Evolutionary conservation across 176 grass and related monocot genomes (phyloP).

Genomic region (Cymbopogon citratus): DNA sequence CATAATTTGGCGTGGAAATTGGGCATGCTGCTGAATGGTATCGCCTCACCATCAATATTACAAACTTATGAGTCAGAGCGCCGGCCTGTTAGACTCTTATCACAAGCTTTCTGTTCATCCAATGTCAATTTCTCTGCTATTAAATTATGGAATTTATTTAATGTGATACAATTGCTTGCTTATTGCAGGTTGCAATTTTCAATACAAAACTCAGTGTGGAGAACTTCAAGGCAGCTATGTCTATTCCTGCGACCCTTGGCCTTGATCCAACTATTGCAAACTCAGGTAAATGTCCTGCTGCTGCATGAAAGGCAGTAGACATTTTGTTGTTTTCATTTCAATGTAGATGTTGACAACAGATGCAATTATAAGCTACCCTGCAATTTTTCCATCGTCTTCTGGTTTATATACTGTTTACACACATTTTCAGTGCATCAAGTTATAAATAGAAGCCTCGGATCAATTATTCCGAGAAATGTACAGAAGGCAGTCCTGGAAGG

Average conservation of each 20-base stretch:
- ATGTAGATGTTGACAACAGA: neutral
- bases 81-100: slow-evolving; percentile 55
- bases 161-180: slow-evolving; percentile 10
- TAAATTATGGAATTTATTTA: slow-evolving; percentile 8
- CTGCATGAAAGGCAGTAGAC: neutral
- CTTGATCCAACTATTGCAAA: slow-evolving; percentile 92
- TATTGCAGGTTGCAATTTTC: slow-evolving; percentile 82
- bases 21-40: slow-evolving; percentile 41
- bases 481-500: slow-evolving; percentile 72
- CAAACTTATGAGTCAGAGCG: slow-evolving; percentile 82
- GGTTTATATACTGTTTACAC: slow-evolving; percentile 8
- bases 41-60: slow-evolving; percentile 63
- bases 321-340: slow-evolving; percentile 14
- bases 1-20: slow-evolving; percentile 97
- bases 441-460: slow-evolving; percentile 70
- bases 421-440: slow-evolving; percentile 60
- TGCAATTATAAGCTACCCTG: neutral
- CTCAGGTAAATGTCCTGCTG: slow-evolving; percentile 47
- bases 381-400: neutral
- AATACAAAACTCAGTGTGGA: slow-evolving; percentile 83
- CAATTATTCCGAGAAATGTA: slow-evolving; percentile 58
- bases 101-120: slow-evolving; percentile 10
- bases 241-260: slow-evolving; percentile 81
- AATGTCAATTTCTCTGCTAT: neutral
- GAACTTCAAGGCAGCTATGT: slow-evolving; percentile 93